A percentile compares a stretch with the other conserved stretches of the same genome.
phyloP scores from a whole-genome alignment of 1,139 yeast species.

The Suhomyces terraborum region DNA sequence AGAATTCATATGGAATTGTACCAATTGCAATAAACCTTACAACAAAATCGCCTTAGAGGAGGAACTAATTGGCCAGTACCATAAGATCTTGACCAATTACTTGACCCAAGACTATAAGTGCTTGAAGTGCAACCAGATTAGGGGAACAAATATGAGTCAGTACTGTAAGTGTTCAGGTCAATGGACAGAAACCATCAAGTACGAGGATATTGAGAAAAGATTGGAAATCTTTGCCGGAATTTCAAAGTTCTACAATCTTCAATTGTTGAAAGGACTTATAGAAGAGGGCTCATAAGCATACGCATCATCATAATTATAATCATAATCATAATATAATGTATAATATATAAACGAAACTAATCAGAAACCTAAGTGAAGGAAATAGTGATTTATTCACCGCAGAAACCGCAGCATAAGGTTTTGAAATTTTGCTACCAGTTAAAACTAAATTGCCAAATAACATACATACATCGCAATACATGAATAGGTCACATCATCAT shows the following conservation, averaged over 20 bases:
- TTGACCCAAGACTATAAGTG: slow-evolving; percentile 84
- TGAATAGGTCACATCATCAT: too few species aligned
- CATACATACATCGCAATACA: too few species aligned
- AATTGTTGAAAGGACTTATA: slow-evolving; percentile 53
- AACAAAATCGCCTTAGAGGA: slow-evolving; percentile 78
- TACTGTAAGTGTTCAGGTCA: slow-evolving; percentile 88
- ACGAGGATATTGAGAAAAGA: slow-evolving; percentile 45
- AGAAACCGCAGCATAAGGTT: too few species aligned
- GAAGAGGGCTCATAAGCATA: slow-evolving; percentile 26
- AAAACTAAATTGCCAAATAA: too few species aligned
- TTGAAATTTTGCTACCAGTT: too few species aligned
- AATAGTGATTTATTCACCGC: too few species aligned
- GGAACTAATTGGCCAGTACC: slow-evolving; percentile 64
- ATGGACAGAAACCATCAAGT: slow-evolving; percentile 66
- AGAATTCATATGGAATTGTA: slow-evolving; percentile 62
- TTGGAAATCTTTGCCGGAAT: slow-evolving; percentile 58
- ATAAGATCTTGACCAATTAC: slow-evolving; percentile 57
- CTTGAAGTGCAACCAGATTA: slow-evolving; percentile 67
- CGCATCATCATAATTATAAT: background rate
- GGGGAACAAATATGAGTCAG: slow-evolving; percentile 67
- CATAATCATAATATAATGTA: background rate
- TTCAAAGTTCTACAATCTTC: slow-evolving; percentile 61
- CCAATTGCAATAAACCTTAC: slow-evolving; percentile 63
- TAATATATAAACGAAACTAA: too few species aligned
- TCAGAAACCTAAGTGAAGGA: too few species aligned